Evolutionary conservation across 345 rosid genomes (phyloP).

Genomic region (Hibiscus mutabilis): DNA sequence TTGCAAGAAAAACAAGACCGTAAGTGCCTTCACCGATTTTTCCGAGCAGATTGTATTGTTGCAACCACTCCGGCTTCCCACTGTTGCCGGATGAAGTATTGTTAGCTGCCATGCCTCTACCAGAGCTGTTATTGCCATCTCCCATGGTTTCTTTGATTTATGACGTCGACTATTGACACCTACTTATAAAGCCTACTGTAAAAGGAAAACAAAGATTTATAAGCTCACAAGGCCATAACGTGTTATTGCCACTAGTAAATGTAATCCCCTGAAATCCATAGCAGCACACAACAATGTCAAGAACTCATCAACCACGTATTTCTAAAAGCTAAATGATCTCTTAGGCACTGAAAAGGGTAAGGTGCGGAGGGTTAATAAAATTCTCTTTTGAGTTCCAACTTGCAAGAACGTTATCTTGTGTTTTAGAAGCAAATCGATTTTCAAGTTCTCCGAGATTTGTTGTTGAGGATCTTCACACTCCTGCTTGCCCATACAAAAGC

Average conservation of each 20-base stretch:
- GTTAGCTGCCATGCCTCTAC: slow-evolving; percentile 27
- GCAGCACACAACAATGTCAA: not conserved
- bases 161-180: not conserved
- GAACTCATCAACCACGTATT: not conserved
- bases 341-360: not conserved
- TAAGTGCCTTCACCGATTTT: slow-evolving; percentile 99
- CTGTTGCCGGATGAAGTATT: slow-evolving; percentile 21
- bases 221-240: not conserved
- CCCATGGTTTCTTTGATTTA: slow-evolving; percentile 31
- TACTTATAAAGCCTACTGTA: not conserved
- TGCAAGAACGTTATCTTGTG: too few relatives aligned
- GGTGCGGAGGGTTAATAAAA: too few relatives aligned
- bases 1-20: slow-evolving; percentile 96
- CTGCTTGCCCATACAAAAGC: too few relatives aligned
- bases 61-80: slow-evolving; percentile 98
- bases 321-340: not conserved
- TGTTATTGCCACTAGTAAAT: not conserved
- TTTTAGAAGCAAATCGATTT: too few relatives aligned
- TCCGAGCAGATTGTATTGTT: slow-evolving; percentile 91
- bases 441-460: too few relatives aligned
- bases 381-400: too few relatives aligned
- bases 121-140: slow-evolving; percentile 34
- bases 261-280: slow-evolving; percentile 7
- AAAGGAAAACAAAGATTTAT: not conserved
- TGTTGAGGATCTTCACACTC: too few relatives aligned